Evolutionary conservation across 352 stramenopile species (phyloP).

Genomic region (Phytophthora uliginosa): DNA sequence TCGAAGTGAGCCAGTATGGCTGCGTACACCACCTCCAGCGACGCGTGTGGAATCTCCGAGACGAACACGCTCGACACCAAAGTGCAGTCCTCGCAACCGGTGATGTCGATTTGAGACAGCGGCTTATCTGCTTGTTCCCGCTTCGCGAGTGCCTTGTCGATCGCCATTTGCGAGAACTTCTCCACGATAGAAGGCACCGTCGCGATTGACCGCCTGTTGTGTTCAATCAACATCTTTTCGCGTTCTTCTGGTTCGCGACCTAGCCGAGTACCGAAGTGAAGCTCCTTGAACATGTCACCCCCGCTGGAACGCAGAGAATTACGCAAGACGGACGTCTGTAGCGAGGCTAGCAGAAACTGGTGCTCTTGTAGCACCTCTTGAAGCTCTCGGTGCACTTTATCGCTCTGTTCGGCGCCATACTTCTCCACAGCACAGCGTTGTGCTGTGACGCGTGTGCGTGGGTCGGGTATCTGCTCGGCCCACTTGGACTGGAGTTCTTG

Average conservation of each 20-base stretch:
- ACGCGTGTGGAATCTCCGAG: background rate
- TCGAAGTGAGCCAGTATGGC: background rate
- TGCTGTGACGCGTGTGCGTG: background rate
- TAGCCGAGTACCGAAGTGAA: background rate
- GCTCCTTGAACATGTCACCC: background rate
- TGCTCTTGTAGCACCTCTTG: background rate
- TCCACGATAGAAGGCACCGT: background rate
- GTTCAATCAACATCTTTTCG: background rate
- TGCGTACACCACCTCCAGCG: background rate
- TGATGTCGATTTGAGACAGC: background rate
- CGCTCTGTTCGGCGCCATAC: background rate
- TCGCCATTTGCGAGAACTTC: background rate
- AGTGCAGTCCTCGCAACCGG: background rate
- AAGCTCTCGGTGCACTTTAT: background rate
- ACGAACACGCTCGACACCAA: background rate
- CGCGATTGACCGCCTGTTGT: background rate
- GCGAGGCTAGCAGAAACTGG: background rate
- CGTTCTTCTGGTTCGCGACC: background rate
- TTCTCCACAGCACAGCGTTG: background rate
- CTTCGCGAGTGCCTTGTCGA: background rate
- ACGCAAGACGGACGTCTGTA: background rate
- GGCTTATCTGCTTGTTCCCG: background rate
- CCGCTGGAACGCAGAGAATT: background rate
- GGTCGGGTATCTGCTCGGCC: slow-evolving; percentile 24
- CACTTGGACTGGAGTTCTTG: slow-evolving; percentile 27